Conservation (phyloP, 108 stramenopile species). For the Conticribra weissflogii region DNA sequence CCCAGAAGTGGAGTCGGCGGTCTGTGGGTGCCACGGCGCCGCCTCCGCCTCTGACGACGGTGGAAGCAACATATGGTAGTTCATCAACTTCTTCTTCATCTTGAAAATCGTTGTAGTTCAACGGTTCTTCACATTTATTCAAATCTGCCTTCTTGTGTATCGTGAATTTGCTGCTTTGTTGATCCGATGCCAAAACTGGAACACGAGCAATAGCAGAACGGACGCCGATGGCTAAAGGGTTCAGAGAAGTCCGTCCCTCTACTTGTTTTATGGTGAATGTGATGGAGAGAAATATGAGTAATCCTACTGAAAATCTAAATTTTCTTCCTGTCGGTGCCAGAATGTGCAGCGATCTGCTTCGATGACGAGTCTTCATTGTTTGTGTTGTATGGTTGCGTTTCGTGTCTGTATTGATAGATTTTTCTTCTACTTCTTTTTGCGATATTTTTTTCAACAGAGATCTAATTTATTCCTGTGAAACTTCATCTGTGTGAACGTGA, state of each 20-base stretch:
- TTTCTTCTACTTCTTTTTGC: no score
- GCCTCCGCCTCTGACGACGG: slow-evolving; percentile 31
- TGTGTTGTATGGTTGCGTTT: no score
- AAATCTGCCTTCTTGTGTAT: neutral
- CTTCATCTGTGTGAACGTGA: no score
- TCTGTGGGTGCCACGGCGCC: slow-evolving; percentile 18
- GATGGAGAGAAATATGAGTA: no score
- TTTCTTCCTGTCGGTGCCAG: no score
- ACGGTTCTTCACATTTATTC: neutral
- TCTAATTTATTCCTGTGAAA: no score
- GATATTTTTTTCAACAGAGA: no score
- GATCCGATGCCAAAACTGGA: neutral
- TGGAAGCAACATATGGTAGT: slow-evolving; percentile 5
- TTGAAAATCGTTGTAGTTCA: neutral
- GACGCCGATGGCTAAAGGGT: neutral
- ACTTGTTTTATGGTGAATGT: neutral
- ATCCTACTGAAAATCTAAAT: no score
- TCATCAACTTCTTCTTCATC: slow-evolving; percentile 1
- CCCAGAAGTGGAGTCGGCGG: slow-evolving; percentile 73
- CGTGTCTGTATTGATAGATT: no score
- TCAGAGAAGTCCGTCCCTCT: neutral
- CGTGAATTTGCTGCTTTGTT: neutral
- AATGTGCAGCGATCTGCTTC: no score
- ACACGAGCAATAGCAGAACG: neutral
- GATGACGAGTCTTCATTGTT: no score